A percentile compares a stretch with the other conserved stretches of the same genome.
Conservation (phyloP, 345 rosid genomes). For the Aurinia saxatilis region DNA sequence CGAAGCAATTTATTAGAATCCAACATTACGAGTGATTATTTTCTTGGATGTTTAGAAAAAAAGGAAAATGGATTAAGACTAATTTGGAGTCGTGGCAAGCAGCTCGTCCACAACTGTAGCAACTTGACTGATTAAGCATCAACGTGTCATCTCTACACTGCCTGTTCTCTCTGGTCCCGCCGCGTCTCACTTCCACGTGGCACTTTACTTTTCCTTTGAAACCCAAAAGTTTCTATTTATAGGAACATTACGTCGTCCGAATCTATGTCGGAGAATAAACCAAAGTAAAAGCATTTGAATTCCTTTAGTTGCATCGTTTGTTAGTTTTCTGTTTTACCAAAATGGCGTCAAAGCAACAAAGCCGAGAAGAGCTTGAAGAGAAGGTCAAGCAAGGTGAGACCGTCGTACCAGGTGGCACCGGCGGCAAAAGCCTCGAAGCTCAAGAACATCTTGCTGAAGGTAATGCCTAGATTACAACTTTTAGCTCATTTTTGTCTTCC, state of each 20-base stretch:
- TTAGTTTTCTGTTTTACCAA: background rate
- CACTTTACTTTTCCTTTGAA: background rate
- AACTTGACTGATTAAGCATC: slow-evolving; percentile 26
- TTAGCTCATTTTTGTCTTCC: background rate
- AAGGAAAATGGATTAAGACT: background rate
- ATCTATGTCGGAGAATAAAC: slow-evolving; percentile 11
- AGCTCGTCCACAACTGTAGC: slow-evolving; percentile 22
- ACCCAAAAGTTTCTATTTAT: background rate
- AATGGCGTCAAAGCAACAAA: slow-evolving; percentile 42
- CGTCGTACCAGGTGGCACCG: slow-evolving; percentile 53
- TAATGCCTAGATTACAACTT: background rate
- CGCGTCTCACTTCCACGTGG: slow-evolving; percentile 8
- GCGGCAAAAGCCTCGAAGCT: slow-evolving; percentile 57
- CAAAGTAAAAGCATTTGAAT: background rate
- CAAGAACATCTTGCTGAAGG: slow-evolving; percentile 61
- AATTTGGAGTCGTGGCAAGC: slow-evolving; percentile 19
- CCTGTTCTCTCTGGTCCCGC: background rate
- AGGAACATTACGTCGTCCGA: slow-evolving; percentile 5
- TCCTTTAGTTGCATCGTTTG: background rate
- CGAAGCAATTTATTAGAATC: too few relatives aligned
- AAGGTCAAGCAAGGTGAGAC: slow-evolving; percentile 58
- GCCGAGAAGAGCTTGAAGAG: slow-evolving; percentile 39
- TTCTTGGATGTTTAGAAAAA: background rate
- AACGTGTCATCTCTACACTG: slow-evolving; percentile 26
- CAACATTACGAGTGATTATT: background rate